phyloP scores from a whole-genome alignment of 2,329 filamentous ascomycete species.

The Neophaeococcomyces aloes region DNA sequence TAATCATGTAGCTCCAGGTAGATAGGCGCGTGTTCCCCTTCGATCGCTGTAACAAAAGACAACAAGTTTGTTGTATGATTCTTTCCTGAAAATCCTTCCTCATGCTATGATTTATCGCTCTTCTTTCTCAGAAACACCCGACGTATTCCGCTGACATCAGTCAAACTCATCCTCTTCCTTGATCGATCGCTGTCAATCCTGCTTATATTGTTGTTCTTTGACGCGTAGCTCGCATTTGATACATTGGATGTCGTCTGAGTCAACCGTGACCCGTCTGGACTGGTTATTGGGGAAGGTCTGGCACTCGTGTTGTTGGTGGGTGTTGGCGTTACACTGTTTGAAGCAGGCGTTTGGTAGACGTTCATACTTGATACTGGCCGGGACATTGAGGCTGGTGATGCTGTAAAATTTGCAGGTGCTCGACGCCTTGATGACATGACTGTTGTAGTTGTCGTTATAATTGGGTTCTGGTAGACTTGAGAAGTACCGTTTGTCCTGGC shows the following conservation, averaged over 20 bases:
- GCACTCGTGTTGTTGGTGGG: slow-evolving; percentile 7
- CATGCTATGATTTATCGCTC: slow-evolving; percentile 6
- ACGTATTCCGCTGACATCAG: slow-evolving; percentile 21
- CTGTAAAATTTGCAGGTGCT: slow-evolving; percentile 10
- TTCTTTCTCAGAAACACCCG: slow-evolving; percentile 21
- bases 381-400: slow-evolving; percentile 6
- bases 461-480: slow-evolving; percentile 11
- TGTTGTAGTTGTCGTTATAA: slow-evolving; percentile 15
- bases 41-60: too few relatives aligned
- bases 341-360: not conserved
- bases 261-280: not conserved
- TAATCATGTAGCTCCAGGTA: too few relatives aligned
- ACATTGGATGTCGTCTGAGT: not conserved
- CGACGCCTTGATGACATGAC: slow-evolving; percentile 9
- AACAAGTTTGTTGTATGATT: too few relatives aligned
- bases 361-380: slow-evolving; percentile 9
- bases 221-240: not conserved
- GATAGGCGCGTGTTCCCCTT: too few relatives aligned
- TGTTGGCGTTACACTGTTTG: slow-evolving; percentile 5
- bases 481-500: not conserved
- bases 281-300: not conserved
- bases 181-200: not conserved
- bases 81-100: too few relatives aligned
- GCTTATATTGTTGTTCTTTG: not conserved
- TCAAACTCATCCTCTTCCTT: slow-evolving; percentile 16